Evolutionary conservation across 1,284 basidiomycete species (phyloP).

Genomic region (Peniophora sp.): DNA sequence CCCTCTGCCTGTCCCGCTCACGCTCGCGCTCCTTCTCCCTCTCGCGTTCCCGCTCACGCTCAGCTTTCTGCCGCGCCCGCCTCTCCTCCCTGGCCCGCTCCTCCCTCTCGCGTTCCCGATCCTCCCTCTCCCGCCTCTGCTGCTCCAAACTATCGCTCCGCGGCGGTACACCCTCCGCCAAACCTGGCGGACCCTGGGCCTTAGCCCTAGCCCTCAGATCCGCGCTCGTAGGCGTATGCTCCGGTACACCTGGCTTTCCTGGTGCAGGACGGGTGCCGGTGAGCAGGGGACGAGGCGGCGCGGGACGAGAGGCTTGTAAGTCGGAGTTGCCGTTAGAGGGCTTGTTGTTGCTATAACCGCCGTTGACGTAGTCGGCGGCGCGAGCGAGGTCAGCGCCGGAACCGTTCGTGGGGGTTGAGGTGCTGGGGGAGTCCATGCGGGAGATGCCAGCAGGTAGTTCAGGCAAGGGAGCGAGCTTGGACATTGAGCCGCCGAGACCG

Average conservation of each 20-base stretch:
- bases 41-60: constrained; percentile 12
- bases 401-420: constrained; percentile 23
- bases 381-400: constrained; percentile 37
- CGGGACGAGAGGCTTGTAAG: constrained; percentile 36
- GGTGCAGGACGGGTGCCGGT: constrained; percentile 37
- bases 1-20: constrained; percentile 16
- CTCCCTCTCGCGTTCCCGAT: constrained; percentile 14
- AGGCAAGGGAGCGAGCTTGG: constrained; percentile 35
- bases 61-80: constrained; percentile 5
- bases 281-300: constrained; percentile 45
- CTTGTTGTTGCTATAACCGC: constrained; percentile 40
- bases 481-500: constrained; percentile 66
- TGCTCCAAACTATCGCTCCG: constrained; percentile 41
- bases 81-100: constrained; percentile 13
- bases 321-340: constrained; percentile 20
- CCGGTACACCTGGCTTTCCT: constrained; percentile 32
- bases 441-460: constrained; percentile 32
- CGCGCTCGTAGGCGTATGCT: constrained; percentile 50
- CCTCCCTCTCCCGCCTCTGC: constrained; percentile 9
- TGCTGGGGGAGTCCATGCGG: constrained; percentile 54
- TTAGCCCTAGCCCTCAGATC: constrained; percentile 58
- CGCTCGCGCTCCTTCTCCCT: constrained; percentile 12
- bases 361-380: constrained; percentile 59
- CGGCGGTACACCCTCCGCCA: constrained; percentile 21
- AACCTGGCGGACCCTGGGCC: constrained; percentile 39